phyloP scores from a whole-genome alignment of 805 yeast species.

The Yarrowia sp. region DNA sequence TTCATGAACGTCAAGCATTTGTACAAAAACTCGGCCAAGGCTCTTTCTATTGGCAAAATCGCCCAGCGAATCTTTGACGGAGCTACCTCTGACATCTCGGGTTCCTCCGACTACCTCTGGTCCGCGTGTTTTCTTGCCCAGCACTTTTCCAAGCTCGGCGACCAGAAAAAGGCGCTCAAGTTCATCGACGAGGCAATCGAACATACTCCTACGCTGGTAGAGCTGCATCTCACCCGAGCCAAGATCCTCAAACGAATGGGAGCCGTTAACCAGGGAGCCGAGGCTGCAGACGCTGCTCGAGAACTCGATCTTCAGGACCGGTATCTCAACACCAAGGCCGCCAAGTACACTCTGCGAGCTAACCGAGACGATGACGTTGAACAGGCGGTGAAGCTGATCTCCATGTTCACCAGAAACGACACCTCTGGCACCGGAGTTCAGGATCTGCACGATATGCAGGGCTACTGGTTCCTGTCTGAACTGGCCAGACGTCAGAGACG shows the following conservation, averaged over 20 bases:
- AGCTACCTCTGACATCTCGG: conserved; percentile 20
- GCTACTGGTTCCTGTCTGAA: conserved; percentile 85
- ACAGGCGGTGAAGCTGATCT: conserved; percentile 73
- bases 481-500: conserved; percentile 84
- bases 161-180: conserved; percentile 61
- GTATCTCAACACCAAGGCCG: conserved; percentile 85
- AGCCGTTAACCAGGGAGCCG: conserved; percentile 66
- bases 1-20: conserved; percentile 86
- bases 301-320: conserved; percentile 85
- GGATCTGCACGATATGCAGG: conserved; percentile 88
- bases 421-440: conserved; percentile 81
- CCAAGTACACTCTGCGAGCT: conserved; percentile 82
- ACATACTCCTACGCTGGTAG: conserved; percentile 86
- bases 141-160: conserved; percentile 66
- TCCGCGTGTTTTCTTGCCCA: conserved; percentile 78
- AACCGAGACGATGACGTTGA: conserved; percentile 59
- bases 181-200: conserved; percentile 67
- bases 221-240: conserved; percentile 79
- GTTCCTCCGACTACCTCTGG: conserved; percentile 58
- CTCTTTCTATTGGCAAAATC: conserved; percentile 58
- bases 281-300: conserved; percentile 72
- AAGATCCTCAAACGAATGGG: conserved; percentile 77
- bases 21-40: conserved; percentile 58
- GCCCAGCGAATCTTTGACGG: conserved; percentile 58
- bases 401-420: conserved; percentile 86